Base-by-base conservation (phyloP, 2,329 filamentous ascomycete genomes). In the Pseudogymnoascus sp. region DNA sequence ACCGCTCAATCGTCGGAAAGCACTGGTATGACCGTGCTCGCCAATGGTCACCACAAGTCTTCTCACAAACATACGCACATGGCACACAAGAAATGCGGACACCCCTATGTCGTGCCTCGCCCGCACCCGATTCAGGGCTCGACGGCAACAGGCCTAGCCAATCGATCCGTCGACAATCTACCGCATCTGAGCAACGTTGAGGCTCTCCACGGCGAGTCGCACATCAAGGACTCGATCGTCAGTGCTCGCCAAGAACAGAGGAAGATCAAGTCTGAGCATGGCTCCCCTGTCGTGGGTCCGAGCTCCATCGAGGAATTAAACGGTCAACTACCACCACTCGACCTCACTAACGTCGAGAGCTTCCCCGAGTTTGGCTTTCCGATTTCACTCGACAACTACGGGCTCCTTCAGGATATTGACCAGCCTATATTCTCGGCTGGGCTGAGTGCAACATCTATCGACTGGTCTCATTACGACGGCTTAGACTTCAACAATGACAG, bases 31-130 rank as follows among this genome's bases (percentile, higher is more conserved):
- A 79, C 79, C 57, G 83, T 85, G 65, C 84, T 87, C 68, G 79
- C 84, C 65, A 81, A 86, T 67, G 84, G 84, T 58, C 82, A 86
- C 67, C 84, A 85, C 74, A 86, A 84, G 68, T 81, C 84, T 14
- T 75, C 79, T 11, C 78, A 83, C 70, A 85, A 85, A 74, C 81
- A 82, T 71, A 78, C 80, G 67, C 82, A 82, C 65, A 78, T 79
- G 32, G 79, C 82, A 30, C 83, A 86, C 65, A 37, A 39, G 34
- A 85, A 86, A 71, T 81, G 78, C 66, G 81, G 81, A 32, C 59
- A 70, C 20, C 83, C 85, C 18, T 87, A 87, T 66, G 79, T 81
- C 62, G 77, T 86, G 41, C 81, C 76, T 69, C 79, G 83, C 62
- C 80, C 81, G 65, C 81, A 83, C 72, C 81, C 82, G 18, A 76